Conservation (phyloP, 2,329 filamentous ascomycete species). For the Botrytis elliptica region DNA sequence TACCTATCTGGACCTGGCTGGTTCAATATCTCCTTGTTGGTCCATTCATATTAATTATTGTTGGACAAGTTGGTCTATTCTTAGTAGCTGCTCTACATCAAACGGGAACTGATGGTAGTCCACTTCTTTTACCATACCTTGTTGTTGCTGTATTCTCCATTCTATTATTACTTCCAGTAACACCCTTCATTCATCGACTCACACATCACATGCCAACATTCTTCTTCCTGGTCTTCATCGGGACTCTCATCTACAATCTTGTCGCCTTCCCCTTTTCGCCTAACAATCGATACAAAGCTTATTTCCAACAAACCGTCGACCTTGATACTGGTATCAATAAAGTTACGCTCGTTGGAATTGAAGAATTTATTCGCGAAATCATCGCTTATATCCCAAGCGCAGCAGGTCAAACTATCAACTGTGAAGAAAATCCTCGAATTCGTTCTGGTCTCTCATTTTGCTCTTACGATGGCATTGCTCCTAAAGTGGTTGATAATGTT, state of each 20-base stretch:
- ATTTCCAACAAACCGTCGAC: constrained; percentile 79
- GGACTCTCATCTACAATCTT: constrained; percentile 82
- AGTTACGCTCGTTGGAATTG: constrained; percentile 67
- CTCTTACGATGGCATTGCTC: constrained; percentile 66
- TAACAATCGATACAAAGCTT: constrained; percentile 78
- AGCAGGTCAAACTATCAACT: constrained; percentile 58
- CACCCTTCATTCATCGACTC: constrained; percentile 84
- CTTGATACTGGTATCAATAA: constrained; percentile 69
- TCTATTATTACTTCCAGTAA: constrained; percentile 70
- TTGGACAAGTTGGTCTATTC: constrained; percentile 74
- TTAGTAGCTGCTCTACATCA: constrained; percentile 72
- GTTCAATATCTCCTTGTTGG: constrained; percentile 79
- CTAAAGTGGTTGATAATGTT: constrained; percentile 57
- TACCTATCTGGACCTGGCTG: constrained; percentile 85
- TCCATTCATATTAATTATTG: constrained; percentile 73
- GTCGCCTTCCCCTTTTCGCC: constrained; percentile 84
- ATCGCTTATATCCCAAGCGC: constrained; percentile 70
- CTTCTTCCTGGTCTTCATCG: constrained; percentile 68
- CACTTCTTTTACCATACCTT: constrained; percentile 69
- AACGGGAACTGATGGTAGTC: constrained; percentile 80
- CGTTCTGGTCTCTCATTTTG: constrained; percentile 62
- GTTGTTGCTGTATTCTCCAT: constrained; percentile 66
- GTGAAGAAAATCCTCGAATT: constrained; percentile 44
- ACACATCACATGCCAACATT: constrained; percentile 79
- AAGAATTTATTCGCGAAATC: constrained; percentile 65